A percentile compares a stretch with the other conserved stretches of the same genome.
Evolutionary conservation across 148 eudicot species (phyloP).

Genomic region (Suaeda aralocaspica): DNA sequence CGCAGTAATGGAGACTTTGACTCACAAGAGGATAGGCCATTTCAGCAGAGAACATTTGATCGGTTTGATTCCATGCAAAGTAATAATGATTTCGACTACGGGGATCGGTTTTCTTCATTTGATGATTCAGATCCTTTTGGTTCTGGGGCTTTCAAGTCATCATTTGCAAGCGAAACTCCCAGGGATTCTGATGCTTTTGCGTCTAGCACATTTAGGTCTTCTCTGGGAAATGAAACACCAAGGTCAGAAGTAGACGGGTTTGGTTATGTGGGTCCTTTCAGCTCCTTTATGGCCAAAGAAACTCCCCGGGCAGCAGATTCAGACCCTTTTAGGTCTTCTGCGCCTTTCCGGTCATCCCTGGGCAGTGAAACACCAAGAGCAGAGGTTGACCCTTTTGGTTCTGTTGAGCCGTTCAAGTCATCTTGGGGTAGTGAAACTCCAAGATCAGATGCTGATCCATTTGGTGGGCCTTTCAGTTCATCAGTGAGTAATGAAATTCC

Average conservation of each 20-base stretch:
- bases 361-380: conserved; percentile 38
- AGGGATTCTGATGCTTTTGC: conserved; percentile 62
- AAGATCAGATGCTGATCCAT: conserved; percentile 34
- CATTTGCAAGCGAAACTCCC: conserved; percentile 36
- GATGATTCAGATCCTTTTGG: conserved; percentile 46
- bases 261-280: conserved; percentile 31
- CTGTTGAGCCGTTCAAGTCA: conserved; percentile 33
- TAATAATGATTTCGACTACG: conserved; percentile 51
- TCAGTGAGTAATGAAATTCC: conserved; percentile 37
- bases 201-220: conserved; percentile 54
- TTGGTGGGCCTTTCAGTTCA: conserved; percentile 30
- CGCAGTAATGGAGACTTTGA: conserved; percentile 52
- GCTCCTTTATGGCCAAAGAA: conserved; percentile 30
- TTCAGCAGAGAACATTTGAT: conserved; percentile 45
- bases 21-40: conserved; percentile 29
- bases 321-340: conserved; percentile 24
- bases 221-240: conserved; percentile 51
- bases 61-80: conserved; percentile 82
- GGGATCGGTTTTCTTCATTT: conserved; percentile 37
- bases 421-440: conserved; percentile 43
- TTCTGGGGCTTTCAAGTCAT: conserved; percentile 31
- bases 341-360: conserved; percentile 29
- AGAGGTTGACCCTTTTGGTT: conserved; percentile 28
- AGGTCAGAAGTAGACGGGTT: conserved; percentile 37
- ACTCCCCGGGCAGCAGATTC: conserved; percentile 36